These are phyloP conservation scores for Penicillium daleae DNA, from an alignment of 495 filamentous ascomycete genomes.

Conservation along the genomic window DNA sequence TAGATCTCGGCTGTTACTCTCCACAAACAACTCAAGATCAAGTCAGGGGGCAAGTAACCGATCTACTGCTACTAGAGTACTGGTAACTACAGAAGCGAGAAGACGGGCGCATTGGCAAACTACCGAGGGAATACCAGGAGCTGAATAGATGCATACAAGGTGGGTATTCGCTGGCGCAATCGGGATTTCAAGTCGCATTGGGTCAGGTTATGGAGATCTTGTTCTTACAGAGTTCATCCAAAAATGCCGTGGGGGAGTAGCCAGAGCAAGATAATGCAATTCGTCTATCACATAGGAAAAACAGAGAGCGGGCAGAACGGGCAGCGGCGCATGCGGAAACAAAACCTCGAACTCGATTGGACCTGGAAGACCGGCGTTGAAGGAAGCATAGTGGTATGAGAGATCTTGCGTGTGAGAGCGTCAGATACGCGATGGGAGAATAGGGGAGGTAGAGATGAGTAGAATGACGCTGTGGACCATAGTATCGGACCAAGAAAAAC, in stretches of 20 bases:
- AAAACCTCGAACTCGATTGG: conserved; percentile 16
- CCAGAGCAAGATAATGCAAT: conserved; percentile 35
- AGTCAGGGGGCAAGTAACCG: background rate
- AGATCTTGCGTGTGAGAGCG: conserved; percentile 44
- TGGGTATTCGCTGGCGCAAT: background rate
- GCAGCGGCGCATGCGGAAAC: conserved; percentile 10
- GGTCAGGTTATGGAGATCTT: background rate
- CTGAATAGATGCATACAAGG: background rate
- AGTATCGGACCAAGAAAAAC: conserved; percentile 17
- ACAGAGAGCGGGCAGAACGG: conserved; percentile 1
- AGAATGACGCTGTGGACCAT: conserved; percentile 7
- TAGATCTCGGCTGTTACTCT: background rate
- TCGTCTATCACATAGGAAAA: conserved; percentile 27
- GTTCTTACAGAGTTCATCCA: background rate
- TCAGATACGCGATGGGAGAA: conserved; percentile 43
- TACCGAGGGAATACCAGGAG: background rate
- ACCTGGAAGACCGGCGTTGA: conserved; percentile 14
- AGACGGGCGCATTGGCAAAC: background rate
- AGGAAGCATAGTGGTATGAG: conserved; percentile 33
- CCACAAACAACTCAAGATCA: background rate
- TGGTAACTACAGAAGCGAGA: background rate
- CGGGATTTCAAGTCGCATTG: background rate
- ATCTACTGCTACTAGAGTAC: background rate
- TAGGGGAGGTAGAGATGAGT: conserved; percentile 5
- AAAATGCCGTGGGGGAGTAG: conserved; percentile 32